Percentiles rank a stretch among this genome's conserved stretches.
phyloP scores from a whole-genome alignment of 2,329 filamentous ascomycete genomes.

The Colletotrichum sublineola region DNA sequence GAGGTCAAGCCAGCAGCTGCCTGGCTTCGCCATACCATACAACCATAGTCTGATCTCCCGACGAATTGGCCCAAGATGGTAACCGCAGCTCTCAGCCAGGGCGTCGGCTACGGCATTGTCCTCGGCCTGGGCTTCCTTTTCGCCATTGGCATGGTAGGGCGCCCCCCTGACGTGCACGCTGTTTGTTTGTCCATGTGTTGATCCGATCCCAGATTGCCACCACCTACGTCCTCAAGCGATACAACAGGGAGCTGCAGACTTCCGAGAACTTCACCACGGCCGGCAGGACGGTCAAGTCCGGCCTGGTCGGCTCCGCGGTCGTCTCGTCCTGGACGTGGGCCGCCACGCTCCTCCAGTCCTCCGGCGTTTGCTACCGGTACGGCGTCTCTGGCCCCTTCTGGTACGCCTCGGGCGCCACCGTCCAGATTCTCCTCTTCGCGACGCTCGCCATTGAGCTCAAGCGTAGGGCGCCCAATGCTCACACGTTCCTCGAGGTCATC shows the following conservation, averaged over 20 bases:
- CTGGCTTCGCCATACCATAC: neutral
- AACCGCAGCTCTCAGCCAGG: constrained; percentile 63
- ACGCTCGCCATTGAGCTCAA: constrained; percentile 87
- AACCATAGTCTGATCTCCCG: neutral
- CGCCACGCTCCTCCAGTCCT: constrained; percentile 78
- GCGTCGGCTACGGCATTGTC: constrained; percentile 83
- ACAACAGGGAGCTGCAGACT: constrained; percentile 79
- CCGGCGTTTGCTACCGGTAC: constrained; percentile 81
- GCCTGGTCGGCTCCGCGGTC: constrained; percentile 85
- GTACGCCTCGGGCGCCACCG: constrained; percentile 73
- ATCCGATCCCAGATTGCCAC: constrained; percentile 64
- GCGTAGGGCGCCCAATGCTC: constrained; percentile 82
- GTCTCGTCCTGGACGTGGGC: constrained; percentile 90
- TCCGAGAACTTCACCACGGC: constrained; percentile 89
- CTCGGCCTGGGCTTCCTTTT: constrained; percentile 81
- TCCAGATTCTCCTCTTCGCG: constrained; percentile 87
- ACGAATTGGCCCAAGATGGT: constrained; percentile 35
- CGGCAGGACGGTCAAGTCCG: constrained; percentile 84
- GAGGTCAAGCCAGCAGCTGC: neutral
- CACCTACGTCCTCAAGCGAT: constrained; percentile 77
- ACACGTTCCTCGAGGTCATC: constrained; percentile 82
- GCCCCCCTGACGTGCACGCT: too few relatives aligned
- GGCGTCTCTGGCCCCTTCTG: constrained; percentile 67
- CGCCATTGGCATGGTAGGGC: constrained; percentile 74
- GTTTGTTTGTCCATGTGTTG: neutral